A percentile compares a stretch with the other conserved stretches of the same genome.
These are phyloP conservation scores for Phaeotremella fagi DNA, from an alignment of 768 basidiomycete genomes.

Conservation along the genomic window DNA sequence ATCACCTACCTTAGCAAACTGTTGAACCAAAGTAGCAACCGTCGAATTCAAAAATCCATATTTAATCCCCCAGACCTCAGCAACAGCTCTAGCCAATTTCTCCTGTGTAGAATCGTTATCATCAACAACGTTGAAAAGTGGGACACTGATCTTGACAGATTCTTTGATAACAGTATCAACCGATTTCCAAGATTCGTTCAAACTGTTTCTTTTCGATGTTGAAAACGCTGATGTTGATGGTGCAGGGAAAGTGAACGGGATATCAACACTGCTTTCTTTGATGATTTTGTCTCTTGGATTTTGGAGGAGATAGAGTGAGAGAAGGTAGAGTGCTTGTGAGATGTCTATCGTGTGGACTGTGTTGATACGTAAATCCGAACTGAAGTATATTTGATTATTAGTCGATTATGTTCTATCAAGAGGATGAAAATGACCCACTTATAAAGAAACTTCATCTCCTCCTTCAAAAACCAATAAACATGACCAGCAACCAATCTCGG, in stretches of 20 bases:
- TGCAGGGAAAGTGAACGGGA: conserved; percentile 22
- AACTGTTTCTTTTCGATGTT: conserved; percentile 20
- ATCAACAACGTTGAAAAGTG: conserved; percentile 45
- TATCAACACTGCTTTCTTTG: conserved; percentile 8
- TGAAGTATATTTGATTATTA: background rate
- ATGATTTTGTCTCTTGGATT: conserved; percentile 13
- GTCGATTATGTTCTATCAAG: background rate
- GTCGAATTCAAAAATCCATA: conserved; percentile 43
- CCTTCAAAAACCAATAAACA: conserved; percentile 39
- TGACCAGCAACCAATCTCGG: conserved; percentile 40
- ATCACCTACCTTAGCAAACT: conserved; percentile 37
- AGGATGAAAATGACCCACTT: conserved; percentile 24
- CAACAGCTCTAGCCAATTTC: conserved; percentile 36
- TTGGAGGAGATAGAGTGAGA: conserved; percentile 21
- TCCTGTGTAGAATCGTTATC: conserved; percentile 40
- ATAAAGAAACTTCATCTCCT: conserved; percentile 48
- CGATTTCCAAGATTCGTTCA: conserved; percentile 30
- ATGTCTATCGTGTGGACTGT: conserved; percentile 40
- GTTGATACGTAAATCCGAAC: conserved; percentile 43
- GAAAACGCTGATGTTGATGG: conserved; percentile 10
- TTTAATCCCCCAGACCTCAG: conserved; percentile 41
- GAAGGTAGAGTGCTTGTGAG: conserved; percentile 29
- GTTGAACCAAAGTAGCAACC: conserved; percentile 35
- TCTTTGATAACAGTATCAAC: conserved; percentile 27
- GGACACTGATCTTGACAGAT: conserved; percentile 24